Evolutionary conservation across 2,329 filamentous ascomycete species (phyloP).

Genomic region (Ophiocordyceps camponoti-leonardi): DNA sequence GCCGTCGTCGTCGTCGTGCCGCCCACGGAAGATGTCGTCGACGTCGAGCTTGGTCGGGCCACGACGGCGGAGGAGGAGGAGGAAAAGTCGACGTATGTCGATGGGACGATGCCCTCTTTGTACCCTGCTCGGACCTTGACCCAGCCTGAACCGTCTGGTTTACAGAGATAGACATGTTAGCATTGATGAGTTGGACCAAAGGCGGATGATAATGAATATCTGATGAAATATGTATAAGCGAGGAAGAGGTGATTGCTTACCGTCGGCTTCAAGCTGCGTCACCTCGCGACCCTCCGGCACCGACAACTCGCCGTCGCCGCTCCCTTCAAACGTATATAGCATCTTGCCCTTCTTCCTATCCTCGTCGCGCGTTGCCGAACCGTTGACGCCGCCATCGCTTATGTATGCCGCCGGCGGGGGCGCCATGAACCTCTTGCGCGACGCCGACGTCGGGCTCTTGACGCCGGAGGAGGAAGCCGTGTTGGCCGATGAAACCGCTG

Average conservation of each 20-base stretch:
- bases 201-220: too few relatives aligned
- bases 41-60: conserved; percentile 53
- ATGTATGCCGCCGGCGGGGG: conserved; percentile 75
- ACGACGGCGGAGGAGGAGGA: conserved; percentile 25
- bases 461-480: background rate
- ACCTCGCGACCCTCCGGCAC: conserved; percentile 68
- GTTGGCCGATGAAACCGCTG: conserved; percentile 6
- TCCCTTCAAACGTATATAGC: conserved; percentile 74
- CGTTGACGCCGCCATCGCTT: conserved; percentile 40
- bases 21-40: conserved; percentile 45
- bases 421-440: conserved; percentile 57
- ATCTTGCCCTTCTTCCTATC: conserved; percentile 58
- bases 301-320: conserved; percentile 63
- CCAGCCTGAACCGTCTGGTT: conserved; percentile 81
- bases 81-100: conserved; percentile 62
- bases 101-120: conserved; percentile 72
- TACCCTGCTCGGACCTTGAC: conserved; percentile 61
- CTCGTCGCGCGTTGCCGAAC: conserved; percentile 10
- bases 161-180: too few relatives aligned
- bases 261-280: conserved; percentile 66
- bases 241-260: conserved; percentile 42
- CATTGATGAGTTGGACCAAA: too few relatives aligned
- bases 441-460: conserved; percentile 12
- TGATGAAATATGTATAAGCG: too few relatives aligned
- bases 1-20: conserved; percentile 18